phyloP scores from a whole-genome alignment of 139 green algal species.

The Coccomyxa sp. region DNA sequence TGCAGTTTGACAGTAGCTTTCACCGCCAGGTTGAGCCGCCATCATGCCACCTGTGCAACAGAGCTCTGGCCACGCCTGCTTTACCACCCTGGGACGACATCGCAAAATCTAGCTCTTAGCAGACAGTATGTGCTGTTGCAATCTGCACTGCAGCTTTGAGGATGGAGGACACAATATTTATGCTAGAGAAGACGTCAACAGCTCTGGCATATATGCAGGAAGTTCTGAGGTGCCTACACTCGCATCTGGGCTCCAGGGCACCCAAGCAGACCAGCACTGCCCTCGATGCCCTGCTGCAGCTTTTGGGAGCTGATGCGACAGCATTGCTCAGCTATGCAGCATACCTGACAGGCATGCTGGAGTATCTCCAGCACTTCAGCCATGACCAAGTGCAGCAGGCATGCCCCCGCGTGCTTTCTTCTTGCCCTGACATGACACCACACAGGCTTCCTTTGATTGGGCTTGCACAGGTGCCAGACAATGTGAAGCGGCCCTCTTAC shows the following conservation, averaged over 20 bases:
- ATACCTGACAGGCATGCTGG: neutral
- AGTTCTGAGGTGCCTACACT: neutral
- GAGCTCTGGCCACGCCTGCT: too few species aligned
- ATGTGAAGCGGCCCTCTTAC: too few species aligned
- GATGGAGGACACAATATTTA: neutral
- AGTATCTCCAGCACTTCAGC: neutral
- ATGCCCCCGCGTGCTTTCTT: neutral
- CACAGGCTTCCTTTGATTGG: neutral
- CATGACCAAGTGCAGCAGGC: neutral
- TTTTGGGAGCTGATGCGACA: neutral
- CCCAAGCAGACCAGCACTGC: neutral
- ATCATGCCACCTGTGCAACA: too few species aligned
- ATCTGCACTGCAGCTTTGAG: neutral
- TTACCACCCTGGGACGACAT: too few species aligned
- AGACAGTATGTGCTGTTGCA: too few species aligned
- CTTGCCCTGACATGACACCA: neutral
- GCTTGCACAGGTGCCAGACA: too few species aligned
- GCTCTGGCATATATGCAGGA: neutral
- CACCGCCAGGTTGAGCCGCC: too few species aligned
- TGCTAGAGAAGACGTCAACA: too few species aligned
- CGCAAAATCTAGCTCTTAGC: too few species aligned
- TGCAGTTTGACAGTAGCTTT: too few species aligned
- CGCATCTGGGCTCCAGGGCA: neutral
- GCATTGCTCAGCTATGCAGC: neutral
- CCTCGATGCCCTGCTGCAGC: neutral